Evolutionary conservation across 73 alveolate species (phyloP).

Genomic region (Stentor roeselii): DNA sequence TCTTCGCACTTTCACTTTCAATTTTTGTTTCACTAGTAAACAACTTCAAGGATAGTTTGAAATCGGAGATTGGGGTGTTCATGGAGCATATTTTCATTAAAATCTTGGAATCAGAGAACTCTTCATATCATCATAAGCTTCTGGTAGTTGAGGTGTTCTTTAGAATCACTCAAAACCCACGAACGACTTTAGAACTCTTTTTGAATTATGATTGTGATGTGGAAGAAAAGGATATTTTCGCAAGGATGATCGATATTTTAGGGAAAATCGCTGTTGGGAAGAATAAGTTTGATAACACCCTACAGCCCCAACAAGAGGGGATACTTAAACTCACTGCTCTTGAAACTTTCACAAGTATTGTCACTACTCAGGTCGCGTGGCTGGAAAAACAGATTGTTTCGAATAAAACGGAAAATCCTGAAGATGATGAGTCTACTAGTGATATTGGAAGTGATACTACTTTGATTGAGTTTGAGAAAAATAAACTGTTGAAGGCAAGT

Average conservation of each 20-base stretch:
- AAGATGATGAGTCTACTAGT: conserved; percentile 2
- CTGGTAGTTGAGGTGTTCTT: conserved; percentile 66
- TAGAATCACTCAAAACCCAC: conserved; percentile 64
- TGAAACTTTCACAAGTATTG: conserved; percentile 45
- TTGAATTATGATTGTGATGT: conserved; percentile 93
- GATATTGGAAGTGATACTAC: background rate
- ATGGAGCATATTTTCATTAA: conserved; percentile 75
- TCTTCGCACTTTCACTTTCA: conserved; percentile 68
- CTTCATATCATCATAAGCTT: conserved; percentile 66
- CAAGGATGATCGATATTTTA: conserved; percentile 68
- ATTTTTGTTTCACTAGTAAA: conserved; percentile 72
- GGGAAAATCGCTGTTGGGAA: conserved; percentile 78
- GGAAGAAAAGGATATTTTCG: conserved; percentile 68
- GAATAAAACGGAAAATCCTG: background rate
- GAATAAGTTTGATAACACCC: conserved; percentile 47
- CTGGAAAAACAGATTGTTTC: conserved; percentile 7
- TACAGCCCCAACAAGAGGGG: conserved; percentile 52
- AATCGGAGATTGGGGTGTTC: conserved; percentile 70
- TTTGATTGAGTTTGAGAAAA: conserved; percentile 25
- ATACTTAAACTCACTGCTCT: conserved; percentile 54
- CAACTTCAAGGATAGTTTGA: conserved; percentile 74
- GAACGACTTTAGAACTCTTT: conserved; percentile 74
- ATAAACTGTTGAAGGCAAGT: conserved; percentile 42
- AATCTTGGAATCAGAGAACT: conserved; percentile 75
- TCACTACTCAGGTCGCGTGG: conserved; percentile 21